Conservation (phyloP, 176 grass and related monocot species). For the Lolium rigidum region DNA sequence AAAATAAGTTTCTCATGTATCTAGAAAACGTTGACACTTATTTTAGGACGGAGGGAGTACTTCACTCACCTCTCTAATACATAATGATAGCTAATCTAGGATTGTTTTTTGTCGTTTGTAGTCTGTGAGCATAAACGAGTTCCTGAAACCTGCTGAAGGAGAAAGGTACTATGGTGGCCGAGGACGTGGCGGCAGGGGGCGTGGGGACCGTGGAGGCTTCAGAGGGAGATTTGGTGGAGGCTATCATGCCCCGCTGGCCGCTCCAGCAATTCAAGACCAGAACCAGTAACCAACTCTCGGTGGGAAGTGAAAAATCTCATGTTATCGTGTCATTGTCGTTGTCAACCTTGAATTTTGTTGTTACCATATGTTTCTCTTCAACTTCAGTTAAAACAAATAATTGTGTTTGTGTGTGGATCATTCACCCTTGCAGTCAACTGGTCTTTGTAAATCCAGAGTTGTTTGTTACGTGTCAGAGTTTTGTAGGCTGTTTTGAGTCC, state of each 20-base stretch:
- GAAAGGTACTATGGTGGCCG: conserved; percentile 68
- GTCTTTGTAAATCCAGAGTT: conserved; percentile 57
- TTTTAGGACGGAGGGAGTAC: too few relatives aligned
- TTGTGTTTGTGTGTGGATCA: conserved; percentile 27
- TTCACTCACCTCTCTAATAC: too few relatives aligned
- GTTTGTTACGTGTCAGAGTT: conserved; percentile 37
- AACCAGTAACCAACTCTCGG: too few relatives aligned
- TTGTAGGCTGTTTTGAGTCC: conserved; percentile 7
- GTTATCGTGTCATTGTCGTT: too few relatives aligned
- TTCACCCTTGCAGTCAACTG: neutral
- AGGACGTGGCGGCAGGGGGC: conserved; percentile 68
- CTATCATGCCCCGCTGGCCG: conserved; percentile 25
- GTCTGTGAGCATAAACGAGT: too few relatives aligned
- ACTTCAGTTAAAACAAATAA: conserved; percentile 32
- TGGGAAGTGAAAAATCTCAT: too few relatives aligned
- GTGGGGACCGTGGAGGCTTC: conserved; percentile 63
- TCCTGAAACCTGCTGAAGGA: conserved; percentile 56
- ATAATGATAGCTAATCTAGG: too few relatives aligned
- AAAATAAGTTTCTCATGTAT: too few relatives aligned
- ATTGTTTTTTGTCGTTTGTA: too few relatives aligned
- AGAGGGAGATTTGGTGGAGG: conserved; percentile 52
- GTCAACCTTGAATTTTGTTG: too few relatives aligned
- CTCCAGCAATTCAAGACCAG: conserved; percentile 50
- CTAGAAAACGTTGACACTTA: too few relatives aligned
- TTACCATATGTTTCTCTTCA: too few relatives aligned